phyloP scores from a whole-genome alignment of 106 monocot genomes.

The Dendrobium officinale region DNA sequence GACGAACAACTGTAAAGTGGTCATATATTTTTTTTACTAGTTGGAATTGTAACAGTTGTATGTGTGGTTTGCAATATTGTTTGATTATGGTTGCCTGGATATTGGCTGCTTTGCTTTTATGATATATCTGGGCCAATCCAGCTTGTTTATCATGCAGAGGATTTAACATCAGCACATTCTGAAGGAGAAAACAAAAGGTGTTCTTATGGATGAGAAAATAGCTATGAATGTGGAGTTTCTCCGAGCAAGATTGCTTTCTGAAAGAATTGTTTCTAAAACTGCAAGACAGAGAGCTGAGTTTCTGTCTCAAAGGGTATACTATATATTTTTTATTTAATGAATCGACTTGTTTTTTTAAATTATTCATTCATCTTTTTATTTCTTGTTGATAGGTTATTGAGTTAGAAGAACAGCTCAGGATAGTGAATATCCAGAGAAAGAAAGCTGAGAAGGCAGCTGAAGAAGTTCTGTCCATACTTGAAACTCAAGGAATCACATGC shows the following conservation, averaged over 20 bases:
- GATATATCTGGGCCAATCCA: not conserved
- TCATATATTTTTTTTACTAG: not conserved
- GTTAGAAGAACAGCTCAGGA: slow-evolving; percentile 74
- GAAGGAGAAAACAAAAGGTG: not conserved
- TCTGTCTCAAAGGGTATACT: slow-evolving; percentile 67
- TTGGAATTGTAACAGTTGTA: not conserved
- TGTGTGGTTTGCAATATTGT: not conserved
- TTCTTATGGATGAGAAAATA: slow-evolving; percentile 56
- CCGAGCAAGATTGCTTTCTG: slow-evolving; percentile 90
- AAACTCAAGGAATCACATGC: slow-evolving; percentile 52
- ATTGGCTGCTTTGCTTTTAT: not conserved
- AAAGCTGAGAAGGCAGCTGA: slow-evolving; percentile 78
- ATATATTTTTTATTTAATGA: not conserved
- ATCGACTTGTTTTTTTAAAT: not conserved
- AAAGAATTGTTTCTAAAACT: slow-evolving; percentile 80
- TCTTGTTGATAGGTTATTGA: slow-evolving; percentile 58
- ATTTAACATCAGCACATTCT: not conserved
- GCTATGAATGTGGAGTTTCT: slow-evolving; percentile 90
- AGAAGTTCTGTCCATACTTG: slow-evolving; percentile 75
- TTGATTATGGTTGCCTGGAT: not conserved
- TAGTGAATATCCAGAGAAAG: slow-evolving; percentile 60
- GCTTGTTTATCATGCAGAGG: not conserved
- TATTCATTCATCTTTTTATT: not conserved
- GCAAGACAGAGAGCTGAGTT: slow-evolving; percentile 84
- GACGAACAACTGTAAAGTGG: not conserved